A percentile compares a stretch with the other conserved stretches of the same genome.
phyloP scores from a whole-genome alignment of 2,329 filamentous ascomycete genomes.

The Fusarium dlaminii region DNA sequence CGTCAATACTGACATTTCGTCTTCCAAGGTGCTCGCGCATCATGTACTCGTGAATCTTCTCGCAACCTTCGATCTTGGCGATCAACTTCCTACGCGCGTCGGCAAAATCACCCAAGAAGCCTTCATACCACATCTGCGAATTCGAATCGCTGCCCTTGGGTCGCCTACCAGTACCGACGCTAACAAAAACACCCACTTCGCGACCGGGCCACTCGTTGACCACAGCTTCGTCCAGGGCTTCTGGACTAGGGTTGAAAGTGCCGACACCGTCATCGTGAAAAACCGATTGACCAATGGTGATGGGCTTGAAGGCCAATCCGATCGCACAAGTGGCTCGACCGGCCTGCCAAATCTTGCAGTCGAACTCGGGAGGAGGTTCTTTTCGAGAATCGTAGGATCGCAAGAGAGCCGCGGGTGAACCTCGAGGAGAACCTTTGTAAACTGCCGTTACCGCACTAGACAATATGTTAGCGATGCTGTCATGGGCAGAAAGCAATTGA shows the following conservation, averaged over 20 bases:
- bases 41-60: constrained; percentile 90
- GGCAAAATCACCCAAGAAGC: constrained; percentile 90
- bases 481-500: neutral
- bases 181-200: constrained; percentile 91
- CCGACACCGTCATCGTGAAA: constrained; percentile 95
- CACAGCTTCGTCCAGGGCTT: constrained; percentile 87
- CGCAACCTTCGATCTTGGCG: constrained; percentile 93
- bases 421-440: constrained; percentile 81
- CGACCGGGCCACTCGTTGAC: constrained; percentile 95
- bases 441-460: constrained; percentile 88
- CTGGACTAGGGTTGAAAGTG: constrained; percentile 89
- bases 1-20: constrained; percentile 83
- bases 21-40: constrained; percentile 78
- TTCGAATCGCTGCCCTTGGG: constrained; percentile 72
- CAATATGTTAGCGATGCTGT: constrained; percentile 15
- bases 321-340: constrained; percentile 94
- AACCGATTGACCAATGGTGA: constrained; percentile 89
- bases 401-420: constrained; percentile 75
- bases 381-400: constrained; percentile 95
- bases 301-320: constrained; percentile 93
- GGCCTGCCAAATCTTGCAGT: constrained; percentile 97
- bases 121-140: constrained; percentile 89
- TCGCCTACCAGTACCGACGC: constrained; percentile 91
- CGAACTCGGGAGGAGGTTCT: constrained; percentile 88
- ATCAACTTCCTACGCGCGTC: constrained; percentile 88